Percentiles rank a stretch among this genome's conserved stretches.
Evolutionary conservation across 371 early-diverging fungal genomes (phyloP).

Genomic region (Amoeboaphelidium occidentale): DNA sequence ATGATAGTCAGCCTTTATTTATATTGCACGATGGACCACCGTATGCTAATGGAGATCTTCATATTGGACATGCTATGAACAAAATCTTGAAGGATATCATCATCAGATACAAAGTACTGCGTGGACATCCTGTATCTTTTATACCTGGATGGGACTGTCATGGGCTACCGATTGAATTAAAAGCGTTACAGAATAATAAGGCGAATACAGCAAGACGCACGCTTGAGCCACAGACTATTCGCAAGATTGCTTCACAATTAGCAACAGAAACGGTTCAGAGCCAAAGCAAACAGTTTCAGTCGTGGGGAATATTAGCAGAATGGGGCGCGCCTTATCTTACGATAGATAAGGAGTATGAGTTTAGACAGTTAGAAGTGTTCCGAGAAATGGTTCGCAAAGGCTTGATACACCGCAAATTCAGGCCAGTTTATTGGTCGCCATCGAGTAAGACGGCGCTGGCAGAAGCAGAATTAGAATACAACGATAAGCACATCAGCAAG

Average conservation of each 20-base stretch:
- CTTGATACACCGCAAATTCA: conserved; percentile 43
- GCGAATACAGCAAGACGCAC: conserved; percentile 7
- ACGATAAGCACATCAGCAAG: conserved; percentile 47
- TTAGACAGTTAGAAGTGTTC: conserved; percentile 47
- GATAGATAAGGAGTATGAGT: conserved; percentile 42
- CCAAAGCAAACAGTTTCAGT: conserved; percentile 35
- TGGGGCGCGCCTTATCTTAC: conserved; percentile 60
- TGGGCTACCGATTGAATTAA: conserved; percentile 86
- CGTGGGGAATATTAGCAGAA: conserved; percentile 62
- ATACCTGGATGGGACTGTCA: conserved; percentile 94
- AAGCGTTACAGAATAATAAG: conserved; percentile 33
- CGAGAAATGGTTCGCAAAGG: conserved; percentile 43
- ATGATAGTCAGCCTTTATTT: conserved; percentile 12
- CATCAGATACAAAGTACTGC: conserved; percentile 58
- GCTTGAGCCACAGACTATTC: conserved; percentile 33
- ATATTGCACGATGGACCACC: conserved; percentile 93
- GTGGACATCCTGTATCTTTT: conserved; percentile 54
- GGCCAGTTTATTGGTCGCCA: conserved; percentile 80
- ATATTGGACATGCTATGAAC: conserved; percentile 81
- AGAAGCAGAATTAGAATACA: conserved; percentile 75
- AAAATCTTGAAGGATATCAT: conserved; percentile 84
- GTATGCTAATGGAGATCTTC: conserved; percentile 82
- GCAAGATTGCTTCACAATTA: conserved; percentile 33
- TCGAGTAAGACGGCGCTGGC: conserved; percentile 72
- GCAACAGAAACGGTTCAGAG: conserved; percentile 36